phyloP scores from a whole-genome alignment of 768 basidiomycete genomes.

The Sporobolomyces phaffii region DNA sequence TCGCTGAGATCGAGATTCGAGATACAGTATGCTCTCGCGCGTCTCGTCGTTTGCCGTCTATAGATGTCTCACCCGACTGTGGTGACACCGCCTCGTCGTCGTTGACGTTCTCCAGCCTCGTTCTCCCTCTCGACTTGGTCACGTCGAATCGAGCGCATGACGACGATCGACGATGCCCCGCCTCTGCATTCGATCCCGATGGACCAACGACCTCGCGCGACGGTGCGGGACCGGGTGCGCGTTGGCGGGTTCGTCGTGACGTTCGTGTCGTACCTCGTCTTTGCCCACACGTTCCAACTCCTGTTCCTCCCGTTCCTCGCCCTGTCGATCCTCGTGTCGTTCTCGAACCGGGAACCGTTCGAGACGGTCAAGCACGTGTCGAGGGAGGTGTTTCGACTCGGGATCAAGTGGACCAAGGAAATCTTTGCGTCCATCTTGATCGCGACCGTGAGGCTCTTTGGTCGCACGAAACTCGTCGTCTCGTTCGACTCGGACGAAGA shows the following conservation, averaged over 20 bases:
- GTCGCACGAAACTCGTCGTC: conserved; percentile 64
- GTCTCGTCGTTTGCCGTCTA: too few species aligned
- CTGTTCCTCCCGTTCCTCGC: conserved; percentile 4
- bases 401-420: conserved; percentile 21
- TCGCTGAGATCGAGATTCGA: too few species aligned
- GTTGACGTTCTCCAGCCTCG: too few species aligned
- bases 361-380: not conserved
- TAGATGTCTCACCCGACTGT: too few species aligned
- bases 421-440: conserved; percentile 48
- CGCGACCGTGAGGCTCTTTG: conserved; percentile 73
- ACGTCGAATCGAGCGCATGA: not conserved
- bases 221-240: not conserved
- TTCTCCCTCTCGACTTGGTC: too few species aligned
- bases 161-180: not conserved
- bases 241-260: conserved; percentile 5
- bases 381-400: not conserved
- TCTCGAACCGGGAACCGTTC: not conserved
- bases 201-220: not conserved
- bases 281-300: conserved; percentile 27
- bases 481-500: conserved; percentile 46
- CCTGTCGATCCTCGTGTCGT: not conserved
- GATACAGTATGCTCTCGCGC: too few species aligned
- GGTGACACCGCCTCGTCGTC: too few species aligned
- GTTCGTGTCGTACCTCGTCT: conserved; percentile 9
- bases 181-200: conserved; percentile 8